Evolutionary conservation across 2,329 filamentous ascomycete species (phyloP).

Genomic region (Ustulina deusta): DNA sequence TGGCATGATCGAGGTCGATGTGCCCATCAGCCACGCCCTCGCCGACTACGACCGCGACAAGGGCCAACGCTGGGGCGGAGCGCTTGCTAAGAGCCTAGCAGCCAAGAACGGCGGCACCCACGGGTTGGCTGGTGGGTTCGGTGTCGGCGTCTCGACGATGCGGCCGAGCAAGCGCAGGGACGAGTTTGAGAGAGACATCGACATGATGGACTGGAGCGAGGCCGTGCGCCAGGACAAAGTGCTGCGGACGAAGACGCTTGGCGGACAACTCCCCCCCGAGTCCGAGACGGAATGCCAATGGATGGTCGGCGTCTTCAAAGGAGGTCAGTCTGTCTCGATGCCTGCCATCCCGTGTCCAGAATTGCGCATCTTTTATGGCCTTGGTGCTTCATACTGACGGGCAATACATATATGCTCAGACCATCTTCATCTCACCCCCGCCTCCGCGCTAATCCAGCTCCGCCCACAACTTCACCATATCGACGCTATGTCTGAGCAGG

Average conservation of each 20-base stretch:
- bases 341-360: not conserved
- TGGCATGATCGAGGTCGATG: slow-evolving; percentile 90
- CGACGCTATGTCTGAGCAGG: slow-evolving; percentile 83
- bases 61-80: slow-evolving; percentile 84
- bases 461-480: slow-evolving; percentile 93
- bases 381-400: slow-evolving; percentile 35
- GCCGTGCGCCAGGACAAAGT: slow-evolving; percentile 78
- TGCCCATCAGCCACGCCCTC: slow-evolving; percentile 78
- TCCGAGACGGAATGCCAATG: slow-evolving; percentile 76
- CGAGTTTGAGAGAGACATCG: slow-evolving; percentile 57
- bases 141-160: slow-evolving; percentile 63
- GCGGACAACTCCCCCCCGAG: slow-evolving; percentile 79
- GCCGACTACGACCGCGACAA: slow-evolving; percentile 85
- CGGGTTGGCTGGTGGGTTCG: slow-evolving; percentile 79
- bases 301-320: slow-evolving; percentile 92
- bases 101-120: slow-evolving; percentile 73
- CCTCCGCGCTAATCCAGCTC: slow-evolving; percentile 86
- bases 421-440: slow-evolving; percentile 86
- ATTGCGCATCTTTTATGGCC: not conserved
- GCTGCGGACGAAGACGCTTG: slow-evolving; percentile 83
- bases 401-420: slow-evolving; percentile 60
- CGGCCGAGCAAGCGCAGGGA: slow-evolving; percentile 54
- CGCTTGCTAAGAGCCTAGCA: slow-evolving; percentile 71
- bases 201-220: slow-evolving; percentile 73
- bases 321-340: slow-evolving; percentile 65